phyloP scores from a whole-genome alignment of 768 basidiomycete species.

The Mycena latifolia region DNA sequence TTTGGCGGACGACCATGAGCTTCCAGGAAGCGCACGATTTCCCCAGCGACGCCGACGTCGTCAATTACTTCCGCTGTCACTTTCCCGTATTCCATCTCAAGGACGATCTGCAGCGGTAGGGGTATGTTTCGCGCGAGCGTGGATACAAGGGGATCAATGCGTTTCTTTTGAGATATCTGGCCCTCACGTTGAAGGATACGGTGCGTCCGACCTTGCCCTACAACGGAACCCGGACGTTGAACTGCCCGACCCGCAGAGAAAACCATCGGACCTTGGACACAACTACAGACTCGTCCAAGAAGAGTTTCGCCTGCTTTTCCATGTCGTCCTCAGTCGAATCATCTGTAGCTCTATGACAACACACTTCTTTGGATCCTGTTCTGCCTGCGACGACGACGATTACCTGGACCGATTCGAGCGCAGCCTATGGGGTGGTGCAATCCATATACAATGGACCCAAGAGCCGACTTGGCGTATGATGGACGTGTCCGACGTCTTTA shows the following conservation, averaged over 20 bases:
- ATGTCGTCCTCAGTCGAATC: not conserved
- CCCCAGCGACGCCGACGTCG: not conserved
- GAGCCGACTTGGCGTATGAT: not conserved
- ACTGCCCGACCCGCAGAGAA: not conserved
- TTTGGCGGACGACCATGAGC: not conserved
- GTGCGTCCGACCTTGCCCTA: not conserved
- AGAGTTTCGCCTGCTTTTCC: not conserved
- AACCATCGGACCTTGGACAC: not conserved
- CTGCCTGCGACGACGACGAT: not conserved
- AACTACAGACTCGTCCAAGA: not conserved
- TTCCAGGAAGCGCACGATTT: not conserved
- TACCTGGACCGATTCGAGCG: not conserved
- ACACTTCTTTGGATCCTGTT: not conserved
- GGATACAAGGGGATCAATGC: not conserved
- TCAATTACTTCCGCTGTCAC: not conserved
- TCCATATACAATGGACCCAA: not conserved
- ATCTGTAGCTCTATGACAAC: not conserved
- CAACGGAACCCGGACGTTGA: not conserved
- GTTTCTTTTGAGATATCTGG: not conserved
- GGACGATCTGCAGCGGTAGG: conserved; percentile 1
- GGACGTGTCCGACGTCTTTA: not conserved
- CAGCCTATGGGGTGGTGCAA: not conserved
- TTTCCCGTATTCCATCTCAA: conserved; percentile 2
- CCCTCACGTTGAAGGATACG: not conserved
- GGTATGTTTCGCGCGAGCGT: not conserved